Conservation (phyloP, 371 early-diverging fungal species). For the Mortierella sp. region DNA sequence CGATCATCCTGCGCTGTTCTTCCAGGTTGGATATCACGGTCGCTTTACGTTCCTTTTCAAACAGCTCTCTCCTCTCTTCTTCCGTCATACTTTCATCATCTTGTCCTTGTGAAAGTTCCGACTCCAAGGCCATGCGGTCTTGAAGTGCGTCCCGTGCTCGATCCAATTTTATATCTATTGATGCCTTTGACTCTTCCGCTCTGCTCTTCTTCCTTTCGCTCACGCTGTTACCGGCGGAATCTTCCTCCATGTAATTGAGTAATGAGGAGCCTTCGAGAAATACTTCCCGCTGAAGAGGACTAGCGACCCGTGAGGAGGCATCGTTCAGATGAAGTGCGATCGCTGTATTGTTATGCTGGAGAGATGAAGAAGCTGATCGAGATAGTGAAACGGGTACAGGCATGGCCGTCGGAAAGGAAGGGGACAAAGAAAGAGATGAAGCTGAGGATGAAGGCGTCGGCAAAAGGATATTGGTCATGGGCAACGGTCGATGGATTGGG, state of each 20-base stretch:
- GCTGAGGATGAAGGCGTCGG: conserved; percentile 4
- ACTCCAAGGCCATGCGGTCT: conserved; percentile 21
- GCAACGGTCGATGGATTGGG: conserved; percentile 1
- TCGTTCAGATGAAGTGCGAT: neutral
- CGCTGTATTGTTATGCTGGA: conserved; percentile 3
- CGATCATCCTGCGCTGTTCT: conserved; percentile 46
- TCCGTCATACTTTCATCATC: conserved; percentile 31
- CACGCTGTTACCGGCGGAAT: too few relatives aligned
- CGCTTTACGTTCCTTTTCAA: conserved; percentile 36
- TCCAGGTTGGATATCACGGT: conserved; percentile 36
- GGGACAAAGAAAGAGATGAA: neutral
- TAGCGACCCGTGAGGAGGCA: neutral
- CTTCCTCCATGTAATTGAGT: conserved; percentile 23
- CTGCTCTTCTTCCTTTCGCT: too few relatives aligned
- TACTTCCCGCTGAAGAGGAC: neutral
- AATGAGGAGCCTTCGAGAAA: neutral
- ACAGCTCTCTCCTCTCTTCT: conserved; percentile 45
- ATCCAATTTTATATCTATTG: conserved; percentile 2
- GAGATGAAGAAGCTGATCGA: neutral
- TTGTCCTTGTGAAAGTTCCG: conserved; percentile 20
- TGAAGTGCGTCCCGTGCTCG: conserved; percentile 1
- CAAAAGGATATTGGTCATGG: conserved; percentile 16
- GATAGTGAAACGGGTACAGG: conserved; percentile 4
- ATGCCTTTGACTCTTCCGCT: neutral
- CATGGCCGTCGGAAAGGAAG: neutral